Evolutionary conservation across 441 rosid species (phyloP).

Genomic region (Flueggea neowawraea): DNA sequence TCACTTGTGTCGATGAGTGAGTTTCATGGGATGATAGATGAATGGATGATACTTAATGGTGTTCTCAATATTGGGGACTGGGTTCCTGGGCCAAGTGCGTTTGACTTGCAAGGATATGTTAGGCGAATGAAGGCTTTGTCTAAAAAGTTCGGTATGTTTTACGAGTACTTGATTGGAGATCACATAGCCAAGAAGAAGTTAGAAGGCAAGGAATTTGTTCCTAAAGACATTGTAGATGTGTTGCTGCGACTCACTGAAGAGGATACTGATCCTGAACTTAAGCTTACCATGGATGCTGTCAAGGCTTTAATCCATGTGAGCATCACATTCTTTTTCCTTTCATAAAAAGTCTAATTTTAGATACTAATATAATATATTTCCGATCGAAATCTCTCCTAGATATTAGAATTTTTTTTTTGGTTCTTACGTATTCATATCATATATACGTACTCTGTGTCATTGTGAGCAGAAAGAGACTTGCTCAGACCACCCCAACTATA

Average conservation of each 20-base stretch:
- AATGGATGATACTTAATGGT: conserved; percentile 21
- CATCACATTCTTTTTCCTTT: neutral
- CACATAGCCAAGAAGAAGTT: conserved; percentile 7
- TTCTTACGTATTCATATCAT: too few species aligned
- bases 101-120: conserved; percentile 21
- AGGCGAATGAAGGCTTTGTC: conserved; percentile 19
- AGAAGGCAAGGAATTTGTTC: conserved; percentile 1
- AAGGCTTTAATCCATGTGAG: conserved; percentile 13
- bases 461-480: too few species aligned
- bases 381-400: too few species aligned
- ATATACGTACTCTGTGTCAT: too few species aligned
- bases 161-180: conserved; percentile 13
- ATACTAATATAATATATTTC: too few species aligned
- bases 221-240: conserved; percentile 25
- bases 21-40: conserved; percentile 20
- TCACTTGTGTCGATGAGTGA: neutral
- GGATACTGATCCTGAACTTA: conserved; percentile 17
- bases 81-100: conserved; percentile 15
- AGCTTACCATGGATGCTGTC: conserved; percentile 12
- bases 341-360: too few species aligned
- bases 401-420: too few species aligned
- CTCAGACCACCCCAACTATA: too few species aligned
- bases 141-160: conserved; percentile 16
- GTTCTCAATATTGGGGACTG: conserved; percentile 24
- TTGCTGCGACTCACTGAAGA: conserved; percentile 14